A percentile compares a stretch with the other conserved stretches of the same genome.
Evolutionary conservation across 108 stramenopile genomes (phyloP).

Genomic region (Mediolabrus comicus): DNA sequence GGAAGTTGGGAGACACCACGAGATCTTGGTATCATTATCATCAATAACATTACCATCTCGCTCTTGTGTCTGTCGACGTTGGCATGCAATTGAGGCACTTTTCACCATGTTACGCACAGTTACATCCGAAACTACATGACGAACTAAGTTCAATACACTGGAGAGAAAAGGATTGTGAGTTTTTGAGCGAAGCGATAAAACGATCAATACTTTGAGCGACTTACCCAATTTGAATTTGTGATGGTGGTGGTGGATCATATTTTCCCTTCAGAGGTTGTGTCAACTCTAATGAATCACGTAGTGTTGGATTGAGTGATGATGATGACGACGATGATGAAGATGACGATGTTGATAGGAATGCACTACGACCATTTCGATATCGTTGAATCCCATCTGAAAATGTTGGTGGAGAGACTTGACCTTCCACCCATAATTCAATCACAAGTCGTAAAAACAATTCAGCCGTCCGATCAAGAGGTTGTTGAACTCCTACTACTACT

Average conservation of each 20-base stretch:
- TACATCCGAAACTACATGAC: constrained; percentile 38
- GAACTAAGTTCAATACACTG: constrained; percentile 49
- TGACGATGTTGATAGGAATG: background rate
- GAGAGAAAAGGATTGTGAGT: no score
- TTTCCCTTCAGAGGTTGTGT: constrained; percentile 19
- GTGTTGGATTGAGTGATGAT: background rate
- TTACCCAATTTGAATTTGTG: constrained; percentile 49
- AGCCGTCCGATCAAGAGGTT: constrained; percentile 24
- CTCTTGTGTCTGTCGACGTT: constrained; percentile 16
- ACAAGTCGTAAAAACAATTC: constrained; percentile 76
- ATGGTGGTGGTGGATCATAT: constrained; percentile 48
- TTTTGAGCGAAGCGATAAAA: no score
- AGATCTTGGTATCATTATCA: constrained; percentile 12
- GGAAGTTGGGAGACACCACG: constrained; percentile 62
- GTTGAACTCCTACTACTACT: constrained; percentile 7
- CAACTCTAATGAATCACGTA: constrained; percentile 60
- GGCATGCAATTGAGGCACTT: constrained; percentile 1
- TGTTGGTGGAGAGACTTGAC: constrained; percentile 37
- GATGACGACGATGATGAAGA: background rate
- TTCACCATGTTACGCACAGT: constrained; percentile 20
- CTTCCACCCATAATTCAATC: constrained; percentile 75
- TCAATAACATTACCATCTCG: constrained; percentile 18
- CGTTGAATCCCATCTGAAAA: constrained; percentile 15
- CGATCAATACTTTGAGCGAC: no score
- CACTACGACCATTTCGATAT: constrained; percentile 19